phyloP scores from a whole-genome alignment of 306 rosid species.

The Vachellia collinsii region DNA sequence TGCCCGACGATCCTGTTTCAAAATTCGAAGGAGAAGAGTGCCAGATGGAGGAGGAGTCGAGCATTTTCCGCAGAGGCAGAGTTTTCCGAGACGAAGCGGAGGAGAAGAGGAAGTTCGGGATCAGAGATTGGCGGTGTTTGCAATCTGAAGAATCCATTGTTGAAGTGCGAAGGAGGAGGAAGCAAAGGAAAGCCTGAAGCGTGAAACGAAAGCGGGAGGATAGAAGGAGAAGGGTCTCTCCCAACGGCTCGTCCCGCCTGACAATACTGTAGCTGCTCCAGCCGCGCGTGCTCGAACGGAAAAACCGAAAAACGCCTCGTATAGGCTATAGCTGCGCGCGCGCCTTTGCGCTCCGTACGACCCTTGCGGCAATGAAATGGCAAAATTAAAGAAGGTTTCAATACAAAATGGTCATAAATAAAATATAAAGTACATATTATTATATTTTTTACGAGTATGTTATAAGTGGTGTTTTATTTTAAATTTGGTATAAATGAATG shows the following conservation, averaged over 20 bases:
- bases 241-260: not conserved
- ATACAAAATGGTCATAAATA: not conserved
- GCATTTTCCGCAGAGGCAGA: constrained; percentile 60
- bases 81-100: constrained; percentile 50
- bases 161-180: not conserved
- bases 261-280: not conserved
- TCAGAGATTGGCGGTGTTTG: constrained; percentile 55
- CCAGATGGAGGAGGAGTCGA: constrained; percentile 32
- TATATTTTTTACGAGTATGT: not conserved
- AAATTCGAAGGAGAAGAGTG: not conserved
- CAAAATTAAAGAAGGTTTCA: not conserved
- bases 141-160: constrained; percentile 66
- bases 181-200: constrained; percentile 12
- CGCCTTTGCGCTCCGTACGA: not conserved
- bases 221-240: constrained; percentile 24
- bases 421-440: not conserved
- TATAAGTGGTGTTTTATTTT: no score
- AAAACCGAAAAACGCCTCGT: no score
- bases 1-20: not conserved
- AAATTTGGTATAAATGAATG: not conserved
- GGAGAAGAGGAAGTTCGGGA: constrained; percentile 78
- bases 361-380: not conserved
- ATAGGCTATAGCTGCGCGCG: not conserved
- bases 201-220: constrained; percentile 41
- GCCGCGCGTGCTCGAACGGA: not conserved